Evolutionary conservation across 257 asterid genomes (phyloP).

Genomic region (Verbena officinalis): DNA sequence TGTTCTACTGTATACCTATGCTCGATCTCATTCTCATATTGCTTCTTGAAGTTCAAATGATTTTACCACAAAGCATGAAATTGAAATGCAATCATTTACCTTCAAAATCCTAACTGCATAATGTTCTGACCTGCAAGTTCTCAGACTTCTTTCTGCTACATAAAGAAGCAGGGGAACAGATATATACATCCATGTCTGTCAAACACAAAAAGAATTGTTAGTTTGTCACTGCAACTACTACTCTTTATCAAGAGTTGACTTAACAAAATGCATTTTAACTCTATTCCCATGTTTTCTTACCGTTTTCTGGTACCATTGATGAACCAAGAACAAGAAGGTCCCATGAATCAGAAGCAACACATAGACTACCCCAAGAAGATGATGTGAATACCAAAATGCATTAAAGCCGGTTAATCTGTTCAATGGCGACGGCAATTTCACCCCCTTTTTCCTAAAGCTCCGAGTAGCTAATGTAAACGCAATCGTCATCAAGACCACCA

Average conservation of each 20-base stretch:
- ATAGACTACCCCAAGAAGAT: conserved; percentile 82
- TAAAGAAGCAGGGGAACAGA: conserved; percentile 73
- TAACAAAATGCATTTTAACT: not conserved
- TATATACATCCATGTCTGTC: conserved; percentile 94
- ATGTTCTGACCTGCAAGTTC: conserved; percentile 83
- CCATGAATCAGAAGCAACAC: conserved; percentile 71
- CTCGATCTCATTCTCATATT: not conserved
- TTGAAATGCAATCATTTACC: conserved; percentile 42
- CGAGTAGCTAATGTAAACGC: conserved; percentile 77
- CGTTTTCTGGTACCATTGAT: conserved; percentile 74
- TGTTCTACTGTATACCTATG: not conserved
- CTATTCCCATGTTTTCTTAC: conserved; percentile 38
- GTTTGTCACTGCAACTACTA: conserved; percentile 11
- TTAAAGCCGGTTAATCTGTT: conserved; percentile 83
- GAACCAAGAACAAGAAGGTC: conserved; percentile 70
- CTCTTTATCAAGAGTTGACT: not conserved
- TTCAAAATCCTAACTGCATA: conserved; percentile 73
- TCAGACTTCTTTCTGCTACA: conserved; percentile 75
- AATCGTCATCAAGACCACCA: conserved; percentile 67
- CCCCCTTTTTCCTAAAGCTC: conserved; percentile 60
- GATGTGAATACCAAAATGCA: conserved; percentile 97
- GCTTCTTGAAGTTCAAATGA: not conserved
- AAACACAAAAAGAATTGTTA: conserved; percentile 11
- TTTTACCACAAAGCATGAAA: not conserved
- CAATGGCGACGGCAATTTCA: conserved; percentile 70